Evolutionary conservation across 2,329 filamentous ascomycete species (phyloP).

Genomic region (Fusarium bactridioides): DNA sequence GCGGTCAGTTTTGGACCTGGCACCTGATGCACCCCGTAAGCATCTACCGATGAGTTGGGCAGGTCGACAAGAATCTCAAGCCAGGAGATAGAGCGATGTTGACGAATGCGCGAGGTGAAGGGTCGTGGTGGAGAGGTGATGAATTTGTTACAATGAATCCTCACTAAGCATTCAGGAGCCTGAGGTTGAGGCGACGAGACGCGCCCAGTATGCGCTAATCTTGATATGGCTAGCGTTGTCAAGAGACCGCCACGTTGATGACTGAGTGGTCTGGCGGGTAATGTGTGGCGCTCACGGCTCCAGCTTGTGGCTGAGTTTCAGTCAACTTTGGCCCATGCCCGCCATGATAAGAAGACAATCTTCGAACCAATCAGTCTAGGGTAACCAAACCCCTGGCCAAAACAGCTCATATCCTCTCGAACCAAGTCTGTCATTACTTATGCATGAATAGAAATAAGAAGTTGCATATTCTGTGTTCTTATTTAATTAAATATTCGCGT

Average conservation of each 20-base stretch:
- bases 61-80: constrained; percentile 28
- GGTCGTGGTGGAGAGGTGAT: constrained; percentile 33
- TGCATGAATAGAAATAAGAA: constrained; percentile 1
- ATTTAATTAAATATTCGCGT: fast-evolving
- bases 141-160: constrained; percentile 40
- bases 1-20: constrained; percentile 45
- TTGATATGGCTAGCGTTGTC: neutral
- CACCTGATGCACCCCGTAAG: constrained; percentile 46
- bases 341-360: neutral
- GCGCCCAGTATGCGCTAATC: constrained; percentile 25
- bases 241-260: constrained; percentile 13
- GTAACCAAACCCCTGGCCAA: neutral
- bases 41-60: constrained; percentile 42
- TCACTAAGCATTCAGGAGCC: constrained; percentile 37
- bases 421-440: neutral
- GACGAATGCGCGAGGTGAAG: constrained; percentile 32
- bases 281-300: neutral
- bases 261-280: neutral
- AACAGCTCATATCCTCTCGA: constrained; percentile 25
- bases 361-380: fast-evolving
- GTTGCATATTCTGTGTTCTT: neutral
- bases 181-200: constrained; percentile 37
- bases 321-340: neutral
- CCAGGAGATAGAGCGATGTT: constrained; percentile 19
- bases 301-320: neutral